Evolutionary conservation across 208 protist species (phyloP).

Genomic region (Balamuthia mandrillaris): DNA sequence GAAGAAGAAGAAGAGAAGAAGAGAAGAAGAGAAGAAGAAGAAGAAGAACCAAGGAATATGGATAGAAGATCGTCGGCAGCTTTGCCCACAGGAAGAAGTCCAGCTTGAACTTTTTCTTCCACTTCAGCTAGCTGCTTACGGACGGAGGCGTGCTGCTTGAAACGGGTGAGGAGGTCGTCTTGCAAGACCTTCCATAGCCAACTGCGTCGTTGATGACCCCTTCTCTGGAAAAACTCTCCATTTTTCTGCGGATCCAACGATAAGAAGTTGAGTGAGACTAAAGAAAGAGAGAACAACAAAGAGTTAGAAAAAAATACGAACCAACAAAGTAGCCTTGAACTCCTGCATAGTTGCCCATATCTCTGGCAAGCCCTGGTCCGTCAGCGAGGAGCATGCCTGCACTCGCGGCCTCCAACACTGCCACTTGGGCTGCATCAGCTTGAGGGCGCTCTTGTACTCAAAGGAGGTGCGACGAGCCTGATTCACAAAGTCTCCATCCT

Average conservation of each 20-base stretch:
- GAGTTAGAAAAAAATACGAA: background rate
- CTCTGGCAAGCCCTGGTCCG: background rate
- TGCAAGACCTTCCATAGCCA: conserved; percentile 30
- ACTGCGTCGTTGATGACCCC: background rate
- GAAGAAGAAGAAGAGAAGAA: too few relatives aligned
- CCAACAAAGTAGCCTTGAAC: background rate
- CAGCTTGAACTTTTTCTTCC: background rate
- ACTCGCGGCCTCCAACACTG: background rate
- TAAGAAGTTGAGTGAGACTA: background rate
- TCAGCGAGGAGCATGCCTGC: background rate
- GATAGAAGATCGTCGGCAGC: conserved; percentile 11
- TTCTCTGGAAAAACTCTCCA: background rate
- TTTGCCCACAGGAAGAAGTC: background rate
- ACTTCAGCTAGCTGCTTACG: background rate
- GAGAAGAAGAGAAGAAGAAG: too few relatives aligned
- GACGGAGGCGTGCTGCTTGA: conserved; percentile 15
- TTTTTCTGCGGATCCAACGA: background rate
- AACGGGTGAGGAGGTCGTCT: conserved; percentile 18
- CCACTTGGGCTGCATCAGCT: conserved; percentile 27
- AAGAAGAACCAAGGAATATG: too few relatives aligned
- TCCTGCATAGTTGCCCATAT: background rate
- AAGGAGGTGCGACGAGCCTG: conserved; percentile 31
- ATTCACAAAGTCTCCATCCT: conserved; percentile 72
- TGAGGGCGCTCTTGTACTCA: conserved; percentile 35
- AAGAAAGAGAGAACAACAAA: background rate